Evolutionary conservation across 495 filamentous ascomycete species (phyloP), one percentile per base, ranked within the genome.

Genomic region (Podospora anserina): DNA sequence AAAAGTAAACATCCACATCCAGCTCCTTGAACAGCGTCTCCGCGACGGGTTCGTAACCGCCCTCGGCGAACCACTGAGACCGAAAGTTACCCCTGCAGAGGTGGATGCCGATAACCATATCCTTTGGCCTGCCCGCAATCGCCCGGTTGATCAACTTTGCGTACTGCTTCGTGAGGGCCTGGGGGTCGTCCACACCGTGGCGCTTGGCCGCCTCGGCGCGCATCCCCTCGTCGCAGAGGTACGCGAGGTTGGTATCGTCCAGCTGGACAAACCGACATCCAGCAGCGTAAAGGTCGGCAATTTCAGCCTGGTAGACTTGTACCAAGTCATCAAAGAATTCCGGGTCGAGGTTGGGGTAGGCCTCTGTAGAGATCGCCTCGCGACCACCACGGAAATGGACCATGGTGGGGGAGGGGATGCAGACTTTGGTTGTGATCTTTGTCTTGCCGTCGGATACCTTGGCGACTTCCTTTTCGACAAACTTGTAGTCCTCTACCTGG

Each of bases 41-140:
- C 5, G 88, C 88, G 30, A 90, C 89, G 62, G 84, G 83, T 76
- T 90, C 88, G 74, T 90, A 90, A 11, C 87, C 87, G 63, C 88
- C 88, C 76, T 89, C 85, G 44, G 88, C 84, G 73, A 90, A 90
- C 80, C 81, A 82, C 72, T 82, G 78, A 78, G 86, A 74, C 72
- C 83, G 74, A 80, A 79, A 87, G 74, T 89, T 89, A 11, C 88
- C 88, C 18, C 84, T 79, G 80, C 88, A 90, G 66, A 90, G 78
- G 77, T 90, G 88, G 70, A 90, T 86, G 15, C 88, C 88, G 30
- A 89, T 82, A 67, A 88, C 82, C 84, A 90, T 82, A 69, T 90
- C 87, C 18, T 78, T 78, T 3, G 88, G 87, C 23, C 82, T 76
- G 70, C 85, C 79, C 62, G 75, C 76, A 68, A 90, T 79, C 68